Conservation (phyloP, 2,329 filamentous ascomycete species). For the Golovinomyces cichoracearum region DNA sequence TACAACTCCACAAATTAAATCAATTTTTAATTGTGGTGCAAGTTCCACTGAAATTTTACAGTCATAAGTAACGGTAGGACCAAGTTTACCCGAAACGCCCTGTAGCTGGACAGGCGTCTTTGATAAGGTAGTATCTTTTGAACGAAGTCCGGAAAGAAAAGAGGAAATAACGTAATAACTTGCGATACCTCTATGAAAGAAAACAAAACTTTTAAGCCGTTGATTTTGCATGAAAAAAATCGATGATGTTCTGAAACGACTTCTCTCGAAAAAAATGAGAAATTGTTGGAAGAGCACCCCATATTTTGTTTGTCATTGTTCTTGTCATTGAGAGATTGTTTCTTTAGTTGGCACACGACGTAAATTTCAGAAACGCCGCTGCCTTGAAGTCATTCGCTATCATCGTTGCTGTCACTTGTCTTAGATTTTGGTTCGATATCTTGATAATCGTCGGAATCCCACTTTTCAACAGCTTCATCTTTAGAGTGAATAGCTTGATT, state of each 20-base stretch:
- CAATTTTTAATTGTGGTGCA: background rate
- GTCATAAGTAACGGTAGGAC: background rate
- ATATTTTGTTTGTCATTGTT: background rate
- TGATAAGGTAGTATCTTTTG: background rate
- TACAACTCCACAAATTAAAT: background rate
- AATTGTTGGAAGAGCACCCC: background rate
- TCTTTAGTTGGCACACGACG: background rate
- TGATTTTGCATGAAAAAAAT: background rate
- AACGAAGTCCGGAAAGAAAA: background rate
- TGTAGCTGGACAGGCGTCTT: background rate
- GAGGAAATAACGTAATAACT: slow-evolving; percentile 1
- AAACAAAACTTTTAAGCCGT: background rate
- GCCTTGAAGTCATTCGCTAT: background rate
- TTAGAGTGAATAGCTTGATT: background rate
- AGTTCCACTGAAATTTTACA: background rate
- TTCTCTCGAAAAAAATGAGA: background rate
- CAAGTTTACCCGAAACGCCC: background rate
- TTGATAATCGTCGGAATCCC: background rate
- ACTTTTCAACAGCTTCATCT: background rate
- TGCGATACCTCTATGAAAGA: background rate
- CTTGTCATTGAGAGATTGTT: background rate
- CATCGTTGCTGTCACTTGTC: background rate
- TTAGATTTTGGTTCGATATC: background rate
- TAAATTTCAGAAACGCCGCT: background rate
- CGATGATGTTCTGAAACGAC: background rate